Base-by-base conservation (phyloP, 805 yeast species). In the Sugiyamaella americana region DNA sequence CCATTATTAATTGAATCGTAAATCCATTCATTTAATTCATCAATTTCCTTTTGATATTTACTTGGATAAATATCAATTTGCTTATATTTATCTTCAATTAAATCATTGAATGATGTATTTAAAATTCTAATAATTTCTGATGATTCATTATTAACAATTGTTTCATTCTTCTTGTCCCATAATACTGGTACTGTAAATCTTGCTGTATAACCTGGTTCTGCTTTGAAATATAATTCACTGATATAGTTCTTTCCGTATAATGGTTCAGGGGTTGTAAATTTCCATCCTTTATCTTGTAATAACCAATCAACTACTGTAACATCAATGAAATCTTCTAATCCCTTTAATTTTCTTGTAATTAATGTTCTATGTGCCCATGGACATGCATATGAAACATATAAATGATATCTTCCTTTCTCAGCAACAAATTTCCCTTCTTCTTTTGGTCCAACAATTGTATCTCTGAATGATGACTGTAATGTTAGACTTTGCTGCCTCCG, bases 351-450 rank as follows among this genome's bases (percentile, higher is more conserved):
- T 45, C 96, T 69, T 2, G 82, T 73, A 44, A 87, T 82, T 49
- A 89, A 70, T 0, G 89, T 79, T 52, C 98, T 74, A 61, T 87
- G 95, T 1, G 97, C 97, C 89, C 97, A 91, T 3, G 98, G 98
- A 66, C 98, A 91, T 1, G 96, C 96, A 41, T 74, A 71, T 0
- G 93, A 83, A 8, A 87, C 95, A 58, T 84, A 89, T 46, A 88
- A 73, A 66, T 89, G 95, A 62, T 91, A 91, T 58, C 98, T 75
- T 48, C 78, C 78, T 40, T 75, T 72, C 59, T 87, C 96, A 3
- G 96, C 87, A 16, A 79, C 70, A 62, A 79, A 86, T 50, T 72
- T 64, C 8, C 32, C 32, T 11, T 87, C 75, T 13, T 80, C 85
- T 1, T 78, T 71, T 22, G 69, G 68, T 1, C 74, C 56, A 2